Evolutionary conservation across 441 rosid species (phyloP), one percentile per base, ranked within the genome.

Genomic region (Hura crepitans): DNA sequence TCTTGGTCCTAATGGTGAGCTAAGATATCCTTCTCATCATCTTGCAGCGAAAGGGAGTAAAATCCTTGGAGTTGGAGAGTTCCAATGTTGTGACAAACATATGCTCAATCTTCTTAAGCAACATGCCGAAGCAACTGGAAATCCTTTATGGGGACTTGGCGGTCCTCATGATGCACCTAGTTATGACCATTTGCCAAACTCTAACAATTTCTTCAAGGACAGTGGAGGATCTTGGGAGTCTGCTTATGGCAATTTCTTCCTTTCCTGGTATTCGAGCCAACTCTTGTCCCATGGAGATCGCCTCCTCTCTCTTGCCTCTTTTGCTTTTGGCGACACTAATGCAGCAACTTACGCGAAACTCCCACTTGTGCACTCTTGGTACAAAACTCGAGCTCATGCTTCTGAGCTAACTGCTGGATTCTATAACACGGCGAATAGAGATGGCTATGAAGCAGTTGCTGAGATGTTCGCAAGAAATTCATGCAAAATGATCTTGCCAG

Each of bases 141-240:
- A 85, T 70, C 92, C 98, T 50, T 77, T 86, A 28, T 93, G 98
- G 98, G 98, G 96, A 66, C 92, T 86, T 0, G 83, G 86, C 12
- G 98, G 98, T 68, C 98, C 98, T 4, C 98, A 93, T 55, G 95
- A 93, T 79, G 89, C 83, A 22, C 87, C 98, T 17, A 65, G 74
- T 65, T 86, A 89, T 10, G 59, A 86, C 35, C 86, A 88, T 70
- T 61, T 69, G 18, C 96, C 95, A 0, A 71, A 51, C 65, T 77
- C 80, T 0, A 81, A 72, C 74, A 30, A 64, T 35, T 93, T 93
- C 85, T 89, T 93, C 81, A 88, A 84, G 60, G 96, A 91, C 68
- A 61, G 77, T 2, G 86, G 85, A 0, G 98, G 97, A 13, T 88
- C 98, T 0, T 93, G 98, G 98, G 93, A 88, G 71, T 79, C 93